These are phyloP conservation scores for Zygosaccharomyces sapae DNA, from an alignment of 1,139 yeast genomes.

Conservation along the genomic window DNA sequence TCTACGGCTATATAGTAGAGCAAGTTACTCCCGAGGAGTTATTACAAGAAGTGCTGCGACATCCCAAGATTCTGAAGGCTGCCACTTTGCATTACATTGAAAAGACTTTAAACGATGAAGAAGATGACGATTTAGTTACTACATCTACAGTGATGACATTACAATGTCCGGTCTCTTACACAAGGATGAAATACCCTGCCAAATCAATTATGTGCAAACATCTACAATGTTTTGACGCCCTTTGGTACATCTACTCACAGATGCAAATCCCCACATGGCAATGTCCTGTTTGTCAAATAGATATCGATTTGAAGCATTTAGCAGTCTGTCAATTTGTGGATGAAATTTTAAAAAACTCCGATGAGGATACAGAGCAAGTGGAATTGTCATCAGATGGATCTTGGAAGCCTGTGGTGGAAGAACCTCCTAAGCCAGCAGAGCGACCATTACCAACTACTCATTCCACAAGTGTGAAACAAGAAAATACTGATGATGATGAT, in stretches of 20 bases:
- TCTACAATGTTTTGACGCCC: slow-evolving; percentile 68
- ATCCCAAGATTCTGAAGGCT: slow-evolving; percentile 47
- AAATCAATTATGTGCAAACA: slow-evolving; percentile 59
- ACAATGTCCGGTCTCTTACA: slow-evolving; percentile 61
- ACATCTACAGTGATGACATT: slow-evolving; percentile 53
- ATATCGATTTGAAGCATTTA: slow-evolving; percentile 47
- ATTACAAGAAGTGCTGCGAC: slow-evolving; percentile 35
- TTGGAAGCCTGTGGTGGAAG: slow-evolving; percentile 47
- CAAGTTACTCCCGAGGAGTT: slow-evolving; percentile 42
- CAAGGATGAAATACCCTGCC: slow-evolving; percentile 56
- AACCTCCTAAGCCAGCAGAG: slow-evolving; percentile 20
- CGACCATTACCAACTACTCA: slow-evolving; percentile 11
- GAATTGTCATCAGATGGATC: slow-evolving; percentile 54
- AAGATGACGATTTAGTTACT: slow-evolving; percentile 56
- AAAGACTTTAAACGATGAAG: slow-evolving; percentile 40
- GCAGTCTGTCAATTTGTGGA: slow-evolving; percentile 58
- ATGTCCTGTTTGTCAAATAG: slow-evolving; percentile 60
- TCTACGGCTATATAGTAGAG: slow-evolving; percentile 53
- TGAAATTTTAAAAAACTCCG: slow-evolving; percentile 47
- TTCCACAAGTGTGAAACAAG: slow-evolving; percentile 30
- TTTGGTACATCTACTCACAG: slow-evolving; percentile 56
- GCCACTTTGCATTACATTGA: slow-evolving; percentile 46
- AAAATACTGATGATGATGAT: slow-evolving; percentile 37
- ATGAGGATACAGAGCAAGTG: slow-evolving; percentile 50
- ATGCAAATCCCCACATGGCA: slow-evolving; percentile 60